Conservation (phyloP, 352 stramenopile genomes). For the Phytophthora ohioensis region DNA sequence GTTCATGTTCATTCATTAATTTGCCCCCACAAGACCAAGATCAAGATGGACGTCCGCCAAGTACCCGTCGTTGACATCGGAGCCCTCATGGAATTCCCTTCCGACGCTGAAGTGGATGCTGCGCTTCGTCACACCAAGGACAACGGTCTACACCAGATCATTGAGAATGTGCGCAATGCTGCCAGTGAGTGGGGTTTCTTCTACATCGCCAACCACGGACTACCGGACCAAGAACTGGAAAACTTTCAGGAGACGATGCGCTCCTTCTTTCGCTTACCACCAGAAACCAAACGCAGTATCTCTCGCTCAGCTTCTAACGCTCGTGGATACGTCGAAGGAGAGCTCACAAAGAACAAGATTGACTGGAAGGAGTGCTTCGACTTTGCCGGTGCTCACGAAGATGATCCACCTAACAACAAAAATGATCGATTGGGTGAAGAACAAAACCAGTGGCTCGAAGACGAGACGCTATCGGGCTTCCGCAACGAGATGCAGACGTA, state of each 20-base stretch:
- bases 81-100: slow-evolving; percentile 45
- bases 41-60: slow-evolving; percentile 31
- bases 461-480: slow-evolving; percentile 63
- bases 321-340: slow-evolving; percentile 93
- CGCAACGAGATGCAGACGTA: slow-evolving; percentile 49
- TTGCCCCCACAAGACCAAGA: not conserved
- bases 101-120: slow-evolving; percentile 29
- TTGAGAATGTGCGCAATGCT: slow-evolving; percentile 46
- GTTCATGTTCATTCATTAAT: slow-evolving; percentile 3
- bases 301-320: slow-evolving; percentile 82
- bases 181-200: slow-evolving; percentile 91
- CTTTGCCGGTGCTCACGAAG: slow-evolving; percentile 53
- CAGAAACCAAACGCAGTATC: slow-evolving; percentile 56
- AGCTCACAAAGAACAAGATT: slow-evolving; percentile 94
- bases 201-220: slow-evolving; percentile 66
- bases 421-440: slow-evolving; percentile 83
- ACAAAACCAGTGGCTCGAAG: slow-evolving; percentile 84
- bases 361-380: slow-evolving; percentile 95
- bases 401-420: slow-evolving; percentile 47
- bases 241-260: slow-evolving; percentile 68
- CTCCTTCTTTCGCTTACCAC: slow-evolving; percentile 85
- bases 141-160: slow-evolving; percentile 32
- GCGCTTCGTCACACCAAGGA: slow-evolving; percentile 1
- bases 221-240: slow-evolving; percentile 65
- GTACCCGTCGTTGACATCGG: slow-evolving; percentile 60